Evolutionary conservation across 225 moss, liverwort and hornwort genomes (phyloP), one percentile per base, ranked within the genome.

Genomic region (Polytrichum commune): DNA sequence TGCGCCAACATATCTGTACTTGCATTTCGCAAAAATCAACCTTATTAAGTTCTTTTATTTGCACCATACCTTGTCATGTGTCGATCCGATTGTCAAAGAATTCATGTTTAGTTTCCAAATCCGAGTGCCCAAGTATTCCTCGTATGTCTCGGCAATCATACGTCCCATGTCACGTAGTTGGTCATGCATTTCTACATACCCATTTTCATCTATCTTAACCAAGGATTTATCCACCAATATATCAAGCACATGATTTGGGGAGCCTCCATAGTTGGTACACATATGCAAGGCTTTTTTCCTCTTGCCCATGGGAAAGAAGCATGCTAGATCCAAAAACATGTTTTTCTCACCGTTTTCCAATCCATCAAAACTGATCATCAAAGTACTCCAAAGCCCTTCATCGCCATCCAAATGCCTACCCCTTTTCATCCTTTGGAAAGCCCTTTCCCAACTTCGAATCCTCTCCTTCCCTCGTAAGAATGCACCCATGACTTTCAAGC

Each of bases 351-450:
- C 10, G 3, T 7, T 10, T 18, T 38, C 1, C 1, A 66, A 33
- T n/a, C 7, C 32, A 57, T 57, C n/a, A 66, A 33, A 66, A 22
- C 65, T 66, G 0, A 66, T 20, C 10, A n/a, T 66, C 65, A 66
- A 66, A 0, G 23, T 66, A 4, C 27, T 18, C 29, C 29, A 29
- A 66, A 66, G 32, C 19, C 27, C 65, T n/a, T 66, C 20, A 33
- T 66, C 32, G 8, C 65, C 65, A 19, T 66, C 32, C 18, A 29
- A 29, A 38, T 18, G 33, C 20, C 32, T 66, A 13, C 30, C 65
- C 19, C 32, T 66, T 66, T 66, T 66, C 20, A 66, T 29, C 27
- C 65, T 66, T 38, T 66, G 65, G 19, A 66, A 66, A 5, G 33
- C 35, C 22, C 29, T 1, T 27, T 66, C 65, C 65, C 65, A 66